A percentile compares a stretch with the other conserved stretches of the same genome.
These are phyloP conservation scores for Xylaria multiplex DNA, from an alignment of 2,329 filamentous ascomycete genomes.

Conservation along the genomic window DNA sequence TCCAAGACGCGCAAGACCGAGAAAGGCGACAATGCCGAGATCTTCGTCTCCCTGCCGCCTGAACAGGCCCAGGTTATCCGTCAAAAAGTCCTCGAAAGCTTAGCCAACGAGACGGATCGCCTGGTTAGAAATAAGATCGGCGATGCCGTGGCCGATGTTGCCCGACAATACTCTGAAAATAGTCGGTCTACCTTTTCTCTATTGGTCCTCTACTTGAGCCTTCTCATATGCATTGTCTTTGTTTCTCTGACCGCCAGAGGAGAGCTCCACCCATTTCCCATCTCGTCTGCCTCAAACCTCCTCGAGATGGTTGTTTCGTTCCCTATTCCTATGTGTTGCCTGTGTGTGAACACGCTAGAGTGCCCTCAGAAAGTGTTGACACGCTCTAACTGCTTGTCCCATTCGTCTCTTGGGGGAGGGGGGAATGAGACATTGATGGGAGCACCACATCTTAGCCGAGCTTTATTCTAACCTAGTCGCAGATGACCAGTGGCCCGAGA, in stretches of 20 bases:
- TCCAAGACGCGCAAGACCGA: constrained; percentile 85
- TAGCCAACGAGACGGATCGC: constrained; percentile 77
- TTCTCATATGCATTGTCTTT: background rate
- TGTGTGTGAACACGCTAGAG: background rate
- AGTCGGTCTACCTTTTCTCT: constrained; percentile 63
- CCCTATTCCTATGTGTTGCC: background rate
- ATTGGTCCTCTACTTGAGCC: constrained; percentile 1
- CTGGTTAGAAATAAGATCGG: constrained; percentile 93
- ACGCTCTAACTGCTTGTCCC: background rate
- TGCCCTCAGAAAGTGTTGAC: background rate
- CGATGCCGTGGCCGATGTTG: constrained; percentile 95
- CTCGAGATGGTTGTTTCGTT: background rate
- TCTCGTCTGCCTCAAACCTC: constrained; percentile 2
- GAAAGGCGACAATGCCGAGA: constrained; percentile 77
- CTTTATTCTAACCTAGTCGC: constrained; percentile 40
- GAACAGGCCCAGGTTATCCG: constrained; percentile 82
- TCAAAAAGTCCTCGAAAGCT: constrained; percentile 81
- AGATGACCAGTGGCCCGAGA: constrained; percentile 90
- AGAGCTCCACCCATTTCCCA: background rate
- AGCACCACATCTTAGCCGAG: background rate
- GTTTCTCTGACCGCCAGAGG: background rate
- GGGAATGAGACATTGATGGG: background rate
- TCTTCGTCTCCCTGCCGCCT: constrained; percentile 81
- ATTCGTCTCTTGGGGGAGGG: background rate
- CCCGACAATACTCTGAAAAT: constrained; percentile 92